These are phyloP conservation scores for Bertia moriformis DNA, from an alignment of 2,329 filamentous ascomycete genomes.

Conservation along the genomic window DNA sequence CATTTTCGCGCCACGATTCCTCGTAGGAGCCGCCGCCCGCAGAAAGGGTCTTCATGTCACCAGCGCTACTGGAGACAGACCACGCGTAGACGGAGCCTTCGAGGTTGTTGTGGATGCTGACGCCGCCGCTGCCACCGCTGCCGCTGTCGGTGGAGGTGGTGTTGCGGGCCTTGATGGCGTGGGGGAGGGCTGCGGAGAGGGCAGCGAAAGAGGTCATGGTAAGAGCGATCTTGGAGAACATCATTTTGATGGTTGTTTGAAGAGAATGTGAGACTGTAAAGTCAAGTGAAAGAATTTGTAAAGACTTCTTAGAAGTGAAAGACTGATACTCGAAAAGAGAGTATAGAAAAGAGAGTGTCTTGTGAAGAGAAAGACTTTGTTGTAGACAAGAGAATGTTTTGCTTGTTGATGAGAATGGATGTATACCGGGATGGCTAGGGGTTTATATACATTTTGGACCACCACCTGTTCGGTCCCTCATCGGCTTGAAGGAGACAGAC, in stretches of 20 bases:
- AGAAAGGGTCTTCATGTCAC: constrained; percentile 4
- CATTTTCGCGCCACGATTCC: constrained; percentile 13
- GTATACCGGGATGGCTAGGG: not conserved
- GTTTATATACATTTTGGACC: not conserved
- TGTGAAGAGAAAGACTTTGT: not conserved
- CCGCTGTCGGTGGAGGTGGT: not conserved
- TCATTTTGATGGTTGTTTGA: not conserved
- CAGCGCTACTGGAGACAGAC: constrained; percentile 6
- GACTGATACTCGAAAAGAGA: not conserved
- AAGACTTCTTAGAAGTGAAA: not conserved
- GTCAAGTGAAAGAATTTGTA: not conserved
- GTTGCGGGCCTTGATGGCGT: not conserved
- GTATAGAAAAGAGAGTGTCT: constrained; percentile 1
- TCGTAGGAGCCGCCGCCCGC: constrained; percentile 7
- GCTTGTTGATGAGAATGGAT: not conserved
- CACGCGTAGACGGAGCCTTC: not conserved
- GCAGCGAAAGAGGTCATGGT: not conserved
- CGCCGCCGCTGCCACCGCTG: not conserved
- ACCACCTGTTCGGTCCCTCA: not conserved
- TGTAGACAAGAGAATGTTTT: not conserved
- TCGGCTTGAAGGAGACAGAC: too few species aligned
- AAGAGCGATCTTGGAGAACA: constrained; percentile 4
- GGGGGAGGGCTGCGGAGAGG: not conserved
- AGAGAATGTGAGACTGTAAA: not conserved
- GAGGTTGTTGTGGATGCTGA: not conserved